phyloP scores from a whole-genome alignment of 805 yeast genomes.

The Zygotorulaspora sp. region DNA sequence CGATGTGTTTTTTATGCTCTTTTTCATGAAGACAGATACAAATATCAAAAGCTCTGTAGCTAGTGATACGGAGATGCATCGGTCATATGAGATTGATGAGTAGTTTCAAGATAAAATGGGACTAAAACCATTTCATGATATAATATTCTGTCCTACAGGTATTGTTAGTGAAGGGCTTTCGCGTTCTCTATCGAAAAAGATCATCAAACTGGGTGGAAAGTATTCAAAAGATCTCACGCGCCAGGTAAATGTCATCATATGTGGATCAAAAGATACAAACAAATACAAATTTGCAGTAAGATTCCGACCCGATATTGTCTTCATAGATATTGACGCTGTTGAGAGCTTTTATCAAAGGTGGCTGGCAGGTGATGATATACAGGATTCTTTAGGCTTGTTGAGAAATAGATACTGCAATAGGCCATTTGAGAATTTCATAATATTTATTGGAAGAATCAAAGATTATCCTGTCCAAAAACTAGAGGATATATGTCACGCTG shows the following conservation, averaged over 20 bases:
- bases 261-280: constrained; percentile 43
- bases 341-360: constrained; percentile 29
- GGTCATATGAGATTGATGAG: no score
- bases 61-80: no score
- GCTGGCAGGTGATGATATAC: constrained; percentile 31
- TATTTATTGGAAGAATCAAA: constrained; percentile 31
- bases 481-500: constrained; percentile 15
- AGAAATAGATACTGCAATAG: constrained; percentile 15
- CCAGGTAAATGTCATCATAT: constrained; percentile 54
- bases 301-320: constrained; percentile 28
- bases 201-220: constrained; percentile 55
- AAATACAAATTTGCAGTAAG: constrained; percentile 31
- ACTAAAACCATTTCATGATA: constrained; percentile 42
- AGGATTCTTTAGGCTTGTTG: constrained; percentile 13
- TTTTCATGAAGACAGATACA: no score
- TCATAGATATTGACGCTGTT: constrained; percentile 18
- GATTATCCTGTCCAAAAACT: constrained; percentile 9
- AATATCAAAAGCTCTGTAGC: no score
- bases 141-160: constrained; percentile 57
- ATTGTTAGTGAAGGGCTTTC: constrained; percentile 38
- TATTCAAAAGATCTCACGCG: constrained; percentile 55
- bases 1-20: no score
- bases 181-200: constrained; percentile 42
- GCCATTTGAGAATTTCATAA: constrained; percentile 24
- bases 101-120: no score